Evolutionary conservation across 768 basidiomycete genomes (phyloP).

Genomic region (Lentinus tigrinus): DNA sequence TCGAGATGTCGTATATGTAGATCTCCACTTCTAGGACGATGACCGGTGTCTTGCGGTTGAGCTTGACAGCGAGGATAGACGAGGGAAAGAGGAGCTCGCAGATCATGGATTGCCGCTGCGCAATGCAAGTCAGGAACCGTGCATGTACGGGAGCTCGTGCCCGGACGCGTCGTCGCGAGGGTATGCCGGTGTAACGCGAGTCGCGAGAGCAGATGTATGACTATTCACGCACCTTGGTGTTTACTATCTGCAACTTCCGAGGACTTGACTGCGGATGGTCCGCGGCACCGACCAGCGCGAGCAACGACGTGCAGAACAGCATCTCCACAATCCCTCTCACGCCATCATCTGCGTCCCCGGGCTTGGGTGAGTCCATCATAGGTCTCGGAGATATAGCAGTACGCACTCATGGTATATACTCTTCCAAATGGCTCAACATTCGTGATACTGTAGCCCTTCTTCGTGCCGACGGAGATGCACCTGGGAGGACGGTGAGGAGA

Average conservation of each 20-base stretch:
- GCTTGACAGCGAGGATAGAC: constrained; percentile 94
- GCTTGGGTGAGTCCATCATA: background rate
- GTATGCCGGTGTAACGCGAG: background rate
- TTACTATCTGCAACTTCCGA: constrained; percentile 94
- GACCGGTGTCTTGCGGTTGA: constrained; percentile 94
- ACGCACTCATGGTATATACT: constrained; percentile 92
- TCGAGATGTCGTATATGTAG: constrained; percentile 98
- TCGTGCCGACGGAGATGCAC: constrained; percentile 92
- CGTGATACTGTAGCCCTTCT: constrained; percentile 94
- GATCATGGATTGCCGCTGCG: constrained; percentile 93
- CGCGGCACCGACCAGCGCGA: constrained; percentile 94
- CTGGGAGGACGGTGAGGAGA: constrained; percentile 33
- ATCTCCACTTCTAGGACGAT: constrained; percentile 97
- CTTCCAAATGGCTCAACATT: constrained; percentile 98
- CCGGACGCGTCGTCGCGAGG: background rate
- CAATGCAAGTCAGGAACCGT: background rate
- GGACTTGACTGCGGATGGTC: constrained; percentile 91
- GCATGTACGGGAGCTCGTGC: background rate
- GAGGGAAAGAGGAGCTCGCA: constrained; percentile 98
- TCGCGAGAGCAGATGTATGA: background rate
- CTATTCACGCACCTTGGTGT: constrained; percentile 77
- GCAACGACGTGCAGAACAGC: constrained; percentile 98
- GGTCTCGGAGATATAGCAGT: too few species aligned
- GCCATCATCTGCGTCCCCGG: constrained; percentile 67
- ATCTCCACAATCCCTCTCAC: constrained; percentile 97